Evolutionary conservation across 106 monocot species (phyloP).

Genomic region (Narthecium ossifragum): DNA sequence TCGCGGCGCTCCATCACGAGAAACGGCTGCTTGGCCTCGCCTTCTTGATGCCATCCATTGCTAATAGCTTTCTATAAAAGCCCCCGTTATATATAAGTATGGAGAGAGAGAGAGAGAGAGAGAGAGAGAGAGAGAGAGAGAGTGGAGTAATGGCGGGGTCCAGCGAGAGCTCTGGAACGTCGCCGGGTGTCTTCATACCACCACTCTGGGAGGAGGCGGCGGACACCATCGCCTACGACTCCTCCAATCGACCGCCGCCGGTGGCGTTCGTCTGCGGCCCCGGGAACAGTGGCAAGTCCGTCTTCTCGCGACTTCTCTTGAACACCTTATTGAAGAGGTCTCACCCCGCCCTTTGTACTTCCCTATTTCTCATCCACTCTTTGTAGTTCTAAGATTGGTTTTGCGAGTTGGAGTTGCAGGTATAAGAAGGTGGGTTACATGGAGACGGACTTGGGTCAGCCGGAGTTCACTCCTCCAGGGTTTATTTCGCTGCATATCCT

Average conservation of each 20-base stretch:
- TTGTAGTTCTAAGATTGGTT: background rate
- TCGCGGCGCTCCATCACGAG: too few relatives aligned
- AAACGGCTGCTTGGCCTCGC: too few relatives aligned
- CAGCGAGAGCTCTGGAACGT: background rate
- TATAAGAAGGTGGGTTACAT: slow-evolving; percentile 64
- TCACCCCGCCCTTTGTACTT: background rate
- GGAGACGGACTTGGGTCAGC: slow-evolving; percentile 82
- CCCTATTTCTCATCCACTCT: background rate
- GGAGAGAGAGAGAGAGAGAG: background rate
- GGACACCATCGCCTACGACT: slow-evolving; percentile 7
- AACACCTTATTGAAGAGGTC: slow-evolving; percentile 56
- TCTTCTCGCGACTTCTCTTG: slow-evolving; percentile 22
- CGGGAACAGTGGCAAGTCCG: slow-evolving; percentile 33
- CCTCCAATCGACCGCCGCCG: slow-evolving; percentile 3
- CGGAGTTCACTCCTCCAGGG: slow-evolving; percentile 80
- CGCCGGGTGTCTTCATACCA: background rate
- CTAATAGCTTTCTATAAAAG: too few relatives aligned
- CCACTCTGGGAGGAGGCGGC: slow-evolving; percentile 15
- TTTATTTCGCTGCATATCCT: slow-evolving; percentile 72
- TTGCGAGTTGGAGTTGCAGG: slow-evolving; percentile 17
- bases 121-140: background rate
- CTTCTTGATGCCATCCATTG: too few relatives aligned
- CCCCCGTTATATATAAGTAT: too few relatives aligned
- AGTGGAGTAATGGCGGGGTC: background rate
- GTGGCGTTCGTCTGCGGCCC: slow-evolving; percentile 22